phyloP scores from a whole-genome alignment of 2,329 filamentous ascomycete species.

The Cercospora citrullina region DNA sequence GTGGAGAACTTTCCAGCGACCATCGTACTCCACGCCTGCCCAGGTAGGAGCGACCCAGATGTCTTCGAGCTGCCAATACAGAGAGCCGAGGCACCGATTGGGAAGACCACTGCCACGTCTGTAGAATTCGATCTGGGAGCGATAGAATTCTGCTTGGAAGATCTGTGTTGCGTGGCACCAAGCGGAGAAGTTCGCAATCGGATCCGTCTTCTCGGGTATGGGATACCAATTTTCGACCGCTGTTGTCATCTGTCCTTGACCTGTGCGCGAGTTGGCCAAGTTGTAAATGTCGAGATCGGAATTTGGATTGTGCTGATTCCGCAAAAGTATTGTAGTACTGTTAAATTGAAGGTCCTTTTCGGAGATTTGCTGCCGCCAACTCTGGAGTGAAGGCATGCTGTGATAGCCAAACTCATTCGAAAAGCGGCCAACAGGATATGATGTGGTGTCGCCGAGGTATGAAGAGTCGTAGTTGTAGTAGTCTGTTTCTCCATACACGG shows the following conservation, averaged over 20 bases:
- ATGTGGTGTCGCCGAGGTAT: slow-evolving; percentile 55
- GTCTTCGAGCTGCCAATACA: slow-evolving; percentile 68
- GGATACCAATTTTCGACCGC: slow-evolving; percentile 60
- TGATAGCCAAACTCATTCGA: slow-evolving; percentile 66
- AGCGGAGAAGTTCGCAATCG: slow-evolving; percentile 59
- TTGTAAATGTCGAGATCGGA: slow-evolving; percentile 52
- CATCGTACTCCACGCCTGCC: slow-evolving; percentile 64
- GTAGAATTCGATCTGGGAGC: slow-evolving; percentile 62
- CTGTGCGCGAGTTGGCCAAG: slow-evolving; percentile 45
- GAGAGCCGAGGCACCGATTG: slow-evolving; percentile 58
- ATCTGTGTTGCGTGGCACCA: slow-evolving; percentile 65
- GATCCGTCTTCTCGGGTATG: slow-evolving; percentile 53
- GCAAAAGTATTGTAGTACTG: slow-evolving; percentile 55
- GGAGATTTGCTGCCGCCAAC: slow-evolving; percentile 57
- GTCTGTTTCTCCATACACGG: slow-evolving; percentile 59
- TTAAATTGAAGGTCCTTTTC: slow-evolving; percentile 58
- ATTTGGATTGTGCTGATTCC: slow-evolving; percentile 61
- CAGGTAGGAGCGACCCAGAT: slow-evolving; percentile 62
- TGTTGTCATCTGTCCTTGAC: slow-evolving; percentile 60
- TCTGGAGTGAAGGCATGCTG: slow-evolving; percentile 61
- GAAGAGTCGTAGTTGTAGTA: slow-evolving; percentile 58
- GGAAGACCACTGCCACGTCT: slow-evolving; percentile 58
- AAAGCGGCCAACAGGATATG: slow-evolving; percentile 61
- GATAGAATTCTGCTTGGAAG: slow-evolving; percentile 65
- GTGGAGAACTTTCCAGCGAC: slow-evolving; percentile 63